Conservation (phyloP, 2,329 filamentous ascomycete genomes). For the Cryphonectria radicalis region DNA sequence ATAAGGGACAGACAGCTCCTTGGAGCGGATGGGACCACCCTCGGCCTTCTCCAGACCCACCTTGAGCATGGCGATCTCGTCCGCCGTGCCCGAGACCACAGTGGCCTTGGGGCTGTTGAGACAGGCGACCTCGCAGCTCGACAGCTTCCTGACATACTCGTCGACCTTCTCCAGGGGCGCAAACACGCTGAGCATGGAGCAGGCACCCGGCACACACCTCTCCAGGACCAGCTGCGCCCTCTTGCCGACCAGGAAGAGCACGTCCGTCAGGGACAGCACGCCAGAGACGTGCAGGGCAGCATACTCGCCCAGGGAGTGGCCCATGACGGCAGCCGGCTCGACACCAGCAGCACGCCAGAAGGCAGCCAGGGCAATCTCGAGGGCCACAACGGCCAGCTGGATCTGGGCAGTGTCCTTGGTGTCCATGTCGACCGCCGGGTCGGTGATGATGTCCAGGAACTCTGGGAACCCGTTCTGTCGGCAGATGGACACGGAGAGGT, state of each 20-base stretch:
- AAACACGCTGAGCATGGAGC: slow-evolving; percentile 54
- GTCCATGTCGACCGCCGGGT: slow-evolving; percentile 42
- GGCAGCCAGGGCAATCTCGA: slow-evolving; percentile 55
- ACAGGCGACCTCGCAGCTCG: slow-evolving; percentile 59
- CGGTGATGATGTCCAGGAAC: slow-evolving; percentile 51
- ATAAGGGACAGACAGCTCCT: slow-evolving; percentile 47
- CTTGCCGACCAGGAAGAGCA: slow-evolving; percentile 67
- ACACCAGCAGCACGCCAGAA: slow-evolving; percentile 55
- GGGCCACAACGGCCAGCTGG: slow-evolving; percentile 51
- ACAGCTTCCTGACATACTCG: slow-evolving; percentile 47
- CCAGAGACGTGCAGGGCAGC: slow-evolving; percentile 69
- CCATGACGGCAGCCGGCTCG: slow-evolving; percentile 49
- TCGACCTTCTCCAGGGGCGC: slow-evolving; percentile 53
- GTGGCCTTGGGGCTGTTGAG: slow-evolving; percentile 72
- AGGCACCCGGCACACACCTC: slow-evolving; percentile 64
- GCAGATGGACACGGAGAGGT: slow-evolving; percentile 57
- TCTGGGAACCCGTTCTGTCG: slow-evolving; percentile 51
- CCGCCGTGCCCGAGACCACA: slow-evolving; percentile 56
- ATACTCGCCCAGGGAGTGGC: slow-evolving; percentile 69
- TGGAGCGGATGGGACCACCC: slow-evolving; percentile 39
- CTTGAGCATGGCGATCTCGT: slow-evolving; percentile 38
- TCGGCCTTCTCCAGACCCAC: slow-evolving; percentile 43
- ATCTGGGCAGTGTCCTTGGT: slow-evolving; percentile 49
- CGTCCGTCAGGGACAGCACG: slow-evolving; percentile 67
- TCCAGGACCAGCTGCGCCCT: slow-evolving; percentile 64